Conservation (phyloP, 306 rosid genomes). For the Geum urbanum region DNA sequence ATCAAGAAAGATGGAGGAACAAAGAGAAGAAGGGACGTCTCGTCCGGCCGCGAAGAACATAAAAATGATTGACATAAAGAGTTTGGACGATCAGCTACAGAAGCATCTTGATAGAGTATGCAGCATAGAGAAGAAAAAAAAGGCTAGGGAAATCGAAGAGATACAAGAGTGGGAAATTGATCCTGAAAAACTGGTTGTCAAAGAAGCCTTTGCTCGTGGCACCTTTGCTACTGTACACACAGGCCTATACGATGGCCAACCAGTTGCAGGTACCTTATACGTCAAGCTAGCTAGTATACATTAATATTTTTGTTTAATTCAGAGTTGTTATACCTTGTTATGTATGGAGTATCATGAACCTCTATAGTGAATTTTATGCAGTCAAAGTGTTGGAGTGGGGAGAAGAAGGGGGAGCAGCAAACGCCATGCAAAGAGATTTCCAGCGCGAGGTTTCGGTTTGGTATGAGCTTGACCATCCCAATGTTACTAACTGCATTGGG, state of each 20-base stretch:
- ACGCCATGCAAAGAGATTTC: background rate
- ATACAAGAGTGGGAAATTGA: background rate
- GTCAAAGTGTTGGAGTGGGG: slow-evolving; percentile 12
- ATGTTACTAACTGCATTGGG: slow-evolving; percentile 16
- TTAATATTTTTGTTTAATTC: no score
- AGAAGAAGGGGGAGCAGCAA: background rate
- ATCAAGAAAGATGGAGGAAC: background rate
- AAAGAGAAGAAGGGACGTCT: background rate
- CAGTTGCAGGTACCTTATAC: background rate
- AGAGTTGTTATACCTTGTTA: background rate
- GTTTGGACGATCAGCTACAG: background rate
- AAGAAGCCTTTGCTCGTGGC: background rate
- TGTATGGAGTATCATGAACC: background rate
- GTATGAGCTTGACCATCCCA: slow-evolving; percentile 23
- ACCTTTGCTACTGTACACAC: background rate
- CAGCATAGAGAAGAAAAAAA: background rate
- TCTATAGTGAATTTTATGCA: no score
- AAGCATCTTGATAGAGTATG: background rate
- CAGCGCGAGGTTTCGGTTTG: slow-evolving; percentile 12
- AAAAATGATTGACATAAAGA: background rate
- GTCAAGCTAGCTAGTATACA: no score
- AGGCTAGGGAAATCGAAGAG: background rate
- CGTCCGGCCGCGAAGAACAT: background rate
- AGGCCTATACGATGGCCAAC: slow-evolving; percentile 7
- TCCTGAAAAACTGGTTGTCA: background rate